phyloP scores from a whole-genome alignment of 495 filamentous ascomycete genomes.

The Podospora conica region DNA sequence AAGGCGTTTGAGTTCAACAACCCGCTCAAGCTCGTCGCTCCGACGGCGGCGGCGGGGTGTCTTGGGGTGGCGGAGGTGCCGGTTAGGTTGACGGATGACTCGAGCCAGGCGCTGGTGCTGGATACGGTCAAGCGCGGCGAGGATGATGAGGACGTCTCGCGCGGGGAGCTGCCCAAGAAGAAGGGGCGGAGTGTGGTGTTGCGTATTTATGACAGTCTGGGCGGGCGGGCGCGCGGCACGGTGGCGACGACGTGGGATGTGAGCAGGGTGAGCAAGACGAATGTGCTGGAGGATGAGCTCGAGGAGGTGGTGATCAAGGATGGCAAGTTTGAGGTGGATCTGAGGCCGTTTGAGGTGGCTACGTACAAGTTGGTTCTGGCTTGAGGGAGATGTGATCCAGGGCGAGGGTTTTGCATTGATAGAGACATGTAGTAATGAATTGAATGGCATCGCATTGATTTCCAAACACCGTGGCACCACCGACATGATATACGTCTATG shows the following conservation, averaged over 20 bases:
- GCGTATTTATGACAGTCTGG: constrained; percentile 86
- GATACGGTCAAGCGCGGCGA: constrained; percentile 90
- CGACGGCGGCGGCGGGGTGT: constrained; percentile 24
- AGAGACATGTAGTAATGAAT: background rate
- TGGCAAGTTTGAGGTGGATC: constrained; percentile 54
- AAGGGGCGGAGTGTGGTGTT: constrained; percentile 74
- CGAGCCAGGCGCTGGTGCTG: constrained; percentile 55
- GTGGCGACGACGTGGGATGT: constrained; percentile 63
- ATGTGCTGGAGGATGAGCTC: constrained; percentile 67
- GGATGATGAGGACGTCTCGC: constrained; percentile 84
- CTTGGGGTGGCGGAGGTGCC: constrained; percentile 36
- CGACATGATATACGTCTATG: background rate
- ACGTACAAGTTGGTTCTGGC: constrained; percentile 71
- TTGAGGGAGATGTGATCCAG: background rate
- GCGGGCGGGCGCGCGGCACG: constrained; percentile 64
- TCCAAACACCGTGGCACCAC: background rate
- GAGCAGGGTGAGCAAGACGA: constrained; percentile 71
- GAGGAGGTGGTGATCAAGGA: constrained; percentile 49
- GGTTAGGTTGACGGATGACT: constrained; percentile 51
- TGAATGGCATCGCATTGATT: background rate
- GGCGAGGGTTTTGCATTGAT: background rate
- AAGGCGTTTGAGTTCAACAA: constrained; percentile 88
- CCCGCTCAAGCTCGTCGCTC: constrained; percentile 53
- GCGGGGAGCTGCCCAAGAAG: constrained; percentile 59
- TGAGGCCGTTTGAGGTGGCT: constrained; percentile 86